A percentile compares a stretch with the other conserved stretches of the same genome.
phyloP scores from a whole-genome alignment of 2,329 filamentous ascomycete genomes.

The Teratosphaeria gauchensis region DNA sequence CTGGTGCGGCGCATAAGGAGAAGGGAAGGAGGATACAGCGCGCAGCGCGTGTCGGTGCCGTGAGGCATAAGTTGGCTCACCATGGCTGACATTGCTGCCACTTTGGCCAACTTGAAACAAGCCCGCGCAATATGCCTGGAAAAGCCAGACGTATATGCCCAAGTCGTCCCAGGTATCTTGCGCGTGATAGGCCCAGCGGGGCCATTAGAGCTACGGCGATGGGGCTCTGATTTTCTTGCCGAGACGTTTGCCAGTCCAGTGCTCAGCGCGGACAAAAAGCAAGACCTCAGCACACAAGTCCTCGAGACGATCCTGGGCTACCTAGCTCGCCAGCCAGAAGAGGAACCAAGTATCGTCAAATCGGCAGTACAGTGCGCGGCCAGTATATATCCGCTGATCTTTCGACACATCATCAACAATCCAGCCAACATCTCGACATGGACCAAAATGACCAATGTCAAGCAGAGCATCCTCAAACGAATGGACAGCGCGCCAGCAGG shows the following conservation, averaged over 20 bases:
- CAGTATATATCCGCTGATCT: conserved; percentile 84
- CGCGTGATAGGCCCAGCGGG: conserved; percentile 73
- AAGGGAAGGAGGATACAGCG: not conserved
- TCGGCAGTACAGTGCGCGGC: conserved; percentile 80
- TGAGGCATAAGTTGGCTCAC: not conserved
- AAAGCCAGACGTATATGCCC: conserved; percentile 80
- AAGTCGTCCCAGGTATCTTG: conserved; percentile 86
- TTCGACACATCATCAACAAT: conserved; percentile 87
- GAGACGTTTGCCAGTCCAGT: conserved; percentile 94
- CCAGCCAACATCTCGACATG: conserved; percentile 71
- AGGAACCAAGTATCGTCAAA: conserved; percentile 73
- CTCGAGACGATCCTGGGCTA: conserved; percentile 58
- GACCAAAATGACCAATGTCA: conserved; percentile 82
- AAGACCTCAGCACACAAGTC: conserved; percentile 57
- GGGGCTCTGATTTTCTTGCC: conserved; percentile 91
- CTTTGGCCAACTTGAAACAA: conserved; percentile 78
- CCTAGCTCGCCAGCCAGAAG: conserved; percentile 39
- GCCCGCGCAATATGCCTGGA: conserved; percentile 82
- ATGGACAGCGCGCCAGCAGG: conserved; percentile 74
- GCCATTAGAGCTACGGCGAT: conserved; percentile 75
- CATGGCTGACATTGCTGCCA: conserved; percentile 24
- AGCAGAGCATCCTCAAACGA: conserved; percentile 74
- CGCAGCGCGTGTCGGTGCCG: not conserved
- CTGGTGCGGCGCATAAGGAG: not conserved
- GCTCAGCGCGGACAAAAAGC: conserved; percentile 67